Conservation (phyloP, 1,139 yeast genomes). For the Nakaseomyces kungkrabaensis region DNA sequence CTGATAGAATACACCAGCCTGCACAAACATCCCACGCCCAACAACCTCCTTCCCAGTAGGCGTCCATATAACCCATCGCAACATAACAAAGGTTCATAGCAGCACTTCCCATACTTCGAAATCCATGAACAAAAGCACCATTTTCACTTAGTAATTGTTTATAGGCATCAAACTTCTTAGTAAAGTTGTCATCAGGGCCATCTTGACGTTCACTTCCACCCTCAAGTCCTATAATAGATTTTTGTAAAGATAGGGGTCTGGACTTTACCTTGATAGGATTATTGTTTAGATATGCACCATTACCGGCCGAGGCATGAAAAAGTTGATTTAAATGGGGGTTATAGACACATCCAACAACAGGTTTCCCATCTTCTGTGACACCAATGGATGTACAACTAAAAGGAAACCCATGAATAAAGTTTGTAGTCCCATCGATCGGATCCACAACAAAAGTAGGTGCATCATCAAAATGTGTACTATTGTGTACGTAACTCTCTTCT, state of each 20-base stretch:
- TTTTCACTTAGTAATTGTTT: constrained; percentile 35
- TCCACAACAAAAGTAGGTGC: constrained; percentile 54
- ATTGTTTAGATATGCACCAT: constrained; percentile 43
- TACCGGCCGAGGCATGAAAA: constrained; percentile 43
- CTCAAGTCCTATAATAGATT: constrained; percentile 44
- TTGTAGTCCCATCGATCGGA: constrained; percentile 56
- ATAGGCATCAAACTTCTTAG: constrained; percentile 39
- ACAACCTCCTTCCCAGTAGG: constrained; percentile 58
- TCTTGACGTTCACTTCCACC: constrained; percentile 45
- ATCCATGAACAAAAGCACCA: constrained; percentile 46
- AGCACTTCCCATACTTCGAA: constrained; percentile 48
- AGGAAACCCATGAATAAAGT: constrained; percentile 50
- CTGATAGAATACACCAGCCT: constrained; percentile 48
- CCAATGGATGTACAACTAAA: constrained; percentile 51
- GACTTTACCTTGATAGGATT: constrained; percentile 19
- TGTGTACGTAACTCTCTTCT: constrained; percentile 45
- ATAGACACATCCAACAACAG: constrained; percentile 52
- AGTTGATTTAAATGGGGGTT: constrained; percentile 44
- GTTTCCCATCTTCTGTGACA: constrained; percentile 36
- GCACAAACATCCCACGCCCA: constrained; percentile 60
- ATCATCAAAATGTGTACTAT: constrained; percentile 35
- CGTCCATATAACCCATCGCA: constrained; percentile 45
- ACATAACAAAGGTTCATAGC: constrained; percentile 47
- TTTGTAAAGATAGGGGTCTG: constrained; percentile 36
- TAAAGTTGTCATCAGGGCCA: constrained; percentile 38